A percentile compares a stretch with the other conserved stretches of the same genome.
These are phyloP conservation scores for Vanrija humicola DNA, from an alignment of 1,284 basidiomycete genomes.

Conservation along the genomic window DNA sequence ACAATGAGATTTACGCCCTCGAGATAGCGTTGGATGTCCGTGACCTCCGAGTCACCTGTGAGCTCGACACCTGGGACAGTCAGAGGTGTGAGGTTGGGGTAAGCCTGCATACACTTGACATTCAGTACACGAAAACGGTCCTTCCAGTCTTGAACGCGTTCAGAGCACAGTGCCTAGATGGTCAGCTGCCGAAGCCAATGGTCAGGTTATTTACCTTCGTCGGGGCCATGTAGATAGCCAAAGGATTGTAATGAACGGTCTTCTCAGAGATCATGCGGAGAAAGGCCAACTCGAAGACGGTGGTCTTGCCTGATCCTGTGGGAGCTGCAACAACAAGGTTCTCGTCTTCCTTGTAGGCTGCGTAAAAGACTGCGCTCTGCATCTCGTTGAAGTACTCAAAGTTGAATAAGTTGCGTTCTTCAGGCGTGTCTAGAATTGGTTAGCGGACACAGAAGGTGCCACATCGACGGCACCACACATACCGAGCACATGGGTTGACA, in stretches of 20 bases:
- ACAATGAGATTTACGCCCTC: constrained; percentile 72
- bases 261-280: constrained; percentile 65
- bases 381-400: constrained; percentile 20
- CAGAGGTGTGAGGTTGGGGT: not conserved
- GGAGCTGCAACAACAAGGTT: constrained; percentile 84
- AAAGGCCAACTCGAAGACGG: constrained; percentile 86
- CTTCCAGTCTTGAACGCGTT: constrained; percentile 79
- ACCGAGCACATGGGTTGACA: constrained; percentile 8
- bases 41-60: constrained; percentile 78
- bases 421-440: not conserved
- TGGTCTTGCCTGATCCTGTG: constrained; percentile 89
- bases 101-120: constrained; percentile 60
- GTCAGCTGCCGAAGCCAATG: not conserved
- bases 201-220: constrained; percentile 72
- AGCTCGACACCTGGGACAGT: constrained; percentile 67
- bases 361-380: constrained; percentile 17
- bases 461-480: not conserved
- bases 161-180: constrained; percentile 74
- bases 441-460: too few species aligned
- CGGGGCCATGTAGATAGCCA: constrained; percentile 87
- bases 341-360: constrained; percentile 60
- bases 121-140: constrained; percentile 70
- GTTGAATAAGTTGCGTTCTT: constrained; percentile 9
- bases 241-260: constrained; percentile 50
- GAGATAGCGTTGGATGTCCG: constrained; percentile 61